Evolutionary conservation across 1,284 basidiomycete genomes (phyloP), one percentile per base, ranked within the genome.

Genomic region (Exobasidium cylindrosporum): DNA sequence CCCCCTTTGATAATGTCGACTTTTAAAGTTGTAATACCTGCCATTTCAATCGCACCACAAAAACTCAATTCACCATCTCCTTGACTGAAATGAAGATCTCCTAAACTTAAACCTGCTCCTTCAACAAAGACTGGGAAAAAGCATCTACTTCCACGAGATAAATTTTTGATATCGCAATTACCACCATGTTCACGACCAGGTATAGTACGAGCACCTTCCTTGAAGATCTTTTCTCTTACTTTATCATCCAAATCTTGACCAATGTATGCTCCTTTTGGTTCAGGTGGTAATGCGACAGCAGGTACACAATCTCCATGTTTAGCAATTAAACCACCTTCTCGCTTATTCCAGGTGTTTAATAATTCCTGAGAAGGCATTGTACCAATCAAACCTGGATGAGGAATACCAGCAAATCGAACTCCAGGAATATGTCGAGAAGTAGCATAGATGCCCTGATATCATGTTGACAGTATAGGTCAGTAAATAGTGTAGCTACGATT

Each of bases 31-130:
- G 89, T 85, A 62, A 88, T 85, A 11, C 89, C 89, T 1, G 88
- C 87, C 87, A 88, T 76, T 53, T 90, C 88, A 61, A 89, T 89
- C 1, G 88, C 88, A n/a, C 88, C 88, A 60, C 87, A 89, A 82
- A 89, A 89, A n/a, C 26, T 17, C 21, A 66, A 47, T 85, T 89
- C 88, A 64, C 88, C 88, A 82, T 90, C 89, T 29, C 88, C 88
- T 79, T 91, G 89, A 31, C 87, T 88, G 81, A 90, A 91, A 75
- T 91, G 89, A n/a, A 90, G 80, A 74, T 91, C 89, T 1, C 89
- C 89, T 21, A 90, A 86, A 0, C 88, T 89, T 4, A 91, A 81
- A 67, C 89, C 89, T 6, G 88, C 89, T 2, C 88, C 89, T 54
- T 86, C 83, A 28, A 90, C 82, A 72, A 87, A 91, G 1, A 91